Percentiles rank a stretch among this genome's conserved stretches.
Conservation (phyloP, 2,329 filamentous ascomycete species). For the Zasmidium angulare region DNA sequence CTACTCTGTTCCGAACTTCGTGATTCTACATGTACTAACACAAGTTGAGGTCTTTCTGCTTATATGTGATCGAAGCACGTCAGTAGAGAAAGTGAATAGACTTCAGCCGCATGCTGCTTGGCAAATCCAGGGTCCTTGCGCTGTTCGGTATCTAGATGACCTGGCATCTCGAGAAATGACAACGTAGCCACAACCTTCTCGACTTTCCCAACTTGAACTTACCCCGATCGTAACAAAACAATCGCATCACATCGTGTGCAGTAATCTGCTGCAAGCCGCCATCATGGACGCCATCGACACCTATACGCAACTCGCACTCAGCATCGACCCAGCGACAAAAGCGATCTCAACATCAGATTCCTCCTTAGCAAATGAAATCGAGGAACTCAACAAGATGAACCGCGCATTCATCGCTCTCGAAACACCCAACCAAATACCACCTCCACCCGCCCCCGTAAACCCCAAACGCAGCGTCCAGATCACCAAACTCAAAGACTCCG, state of each 20-base stretch:
- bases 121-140: not conserved
- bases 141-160: not conserved
- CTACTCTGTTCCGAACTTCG: not conserved
- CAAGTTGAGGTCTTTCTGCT: too few species aligned
- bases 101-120: not conserved
- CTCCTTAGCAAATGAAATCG: constrained; percentile 52
- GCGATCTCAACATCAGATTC: constrained; percentile 56
- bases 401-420: constrained; percentile 65
- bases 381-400: constrained; percentile 76
- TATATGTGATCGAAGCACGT: too few species aligned
- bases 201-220: not conserved
- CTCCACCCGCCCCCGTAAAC: constrained; percentile 86
- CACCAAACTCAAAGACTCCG: constrained; percentile 84
- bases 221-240: not conserved
- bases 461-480: constrained; percentile 87
- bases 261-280: not conserved
- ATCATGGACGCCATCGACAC: constrained; percentile 16
- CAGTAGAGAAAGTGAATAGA: not conserved
- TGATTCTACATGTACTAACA: not conserved
- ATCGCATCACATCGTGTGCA: not conserved
- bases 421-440: constrained; percentile 65
- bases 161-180: not conserved
- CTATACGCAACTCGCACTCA: constrained; percentile 46
- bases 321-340: constrained; percentile 80
- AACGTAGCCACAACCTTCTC: not conserved